Base-by-base conservation (phyloP, 1,139 yeast genomes). In the Magnusiomyces sp. region DNA sequence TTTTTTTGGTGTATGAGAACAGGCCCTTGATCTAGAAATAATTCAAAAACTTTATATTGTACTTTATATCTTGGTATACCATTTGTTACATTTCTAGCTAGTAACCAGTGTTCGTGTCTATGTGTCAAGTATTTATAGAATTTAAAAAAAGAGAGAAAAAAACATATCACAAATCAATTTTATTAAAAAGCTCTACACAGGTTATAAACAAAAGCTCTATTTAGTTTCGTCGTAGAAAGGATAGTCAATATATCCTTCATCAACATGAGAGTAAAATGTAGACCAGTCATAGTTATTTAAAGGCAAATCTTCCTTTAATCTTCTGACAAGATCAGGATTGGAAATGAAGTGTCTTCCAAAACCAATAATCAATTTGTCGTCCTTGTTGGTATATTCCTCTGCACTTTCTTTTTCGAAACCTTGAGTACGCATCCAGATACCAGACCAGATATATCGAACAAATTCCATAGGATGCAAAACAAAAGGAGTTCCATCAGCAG, bases 271-370 rank as follows among this genome's bases (percentile, higher is more conserved):
- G 58, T 74, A 73, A 55, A 73, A 74, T 1, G 67, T 62, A 9
- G 56, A 41, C 52, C 77, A 63, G 49, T 73, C 63, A 52, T 71
- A 71, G 20, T 55, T 53, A 29, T 65, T 68, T 55, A 78, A 65
- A 17, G 66, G 62, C 29, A 55, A 47, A 10, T 73, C 73, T 34
- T 73, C 61, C 49, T 66, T 62, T 50, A 78, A 61, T 56, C 77
- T 68, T 13, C 65, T 51, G 2, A 71, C 72, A 45, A 79, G 66
- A 60, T 79, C 83, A 0, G 83, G 83, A 62, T 77, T 79, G 20
- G 81, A 67, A 34, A 71, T 70, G 56, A 67, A 79, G 50, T 63
- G 66, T 55, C 82, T 66, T n/a, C 76, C 75, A 54, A 71, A 65
- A 1, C 68, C 77, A 55, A 73, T 61, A 42, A 73, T 54, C 1